These are phyloP conservation scores for Mytilinidion resinicola DNA, from an alignment of 495 filamentous ascomycete genomes.

Conservation along the genomic window DNA sequence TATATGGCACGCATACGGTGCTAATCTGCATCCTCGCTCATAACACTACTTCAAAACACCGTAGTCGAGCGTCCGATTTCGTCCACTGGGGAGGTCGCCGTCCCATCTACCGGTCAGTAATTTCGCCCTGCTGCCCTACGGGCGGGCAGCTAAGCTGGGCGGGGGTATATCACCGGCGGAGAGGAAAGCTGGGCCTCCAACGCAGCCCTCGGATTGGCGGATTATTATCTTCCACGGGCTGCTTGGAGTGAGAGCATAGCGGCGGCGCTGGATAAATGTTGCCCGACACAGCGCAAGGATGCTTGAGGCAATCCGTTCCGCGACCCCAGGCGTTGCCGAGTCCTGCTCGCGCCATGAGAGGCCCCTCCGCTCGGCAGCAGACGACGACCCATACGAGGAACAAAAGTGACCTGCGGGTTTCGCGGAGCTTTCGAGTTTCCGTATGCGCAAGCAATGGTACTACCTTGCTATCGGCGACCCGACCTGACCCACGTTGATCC, in stretches of 20 bases:
- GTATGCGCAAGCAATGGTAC: slow-evolving; percentile 19
- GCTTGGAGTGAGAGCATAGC: neutral
- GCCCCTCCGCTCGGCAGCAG: slow-evolving; percentile 2
- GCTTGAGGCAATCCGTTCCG: neutral
- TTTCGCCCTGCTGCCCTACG: slow-evolving; percentile 4
- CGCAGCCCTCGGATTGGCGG: neutral
- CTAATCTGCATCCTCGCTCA: neutral
- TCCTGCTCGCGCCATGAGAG: neutral
- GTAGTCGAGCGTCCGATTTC: neutral
- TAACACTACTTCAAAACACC: no score
- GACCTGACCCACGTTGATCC: slow-evolving; percentile 20
- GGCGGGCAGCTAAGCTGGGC: slow-evolving; percentile 11
- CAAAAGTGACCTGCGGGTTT: slow-evolving; percentile 11
- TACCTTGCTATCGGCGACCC: slow-evolving; percentile 20
- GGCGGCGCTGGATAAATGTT: slow-evolving; percentile 3
- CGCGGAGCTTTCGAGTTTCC: slow-evolving; percentile 15
- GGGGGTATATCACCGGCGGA: neutral
- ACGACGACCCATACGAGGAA: slow-evolving; percentile 22
- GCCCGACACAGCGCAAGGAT: neutral
- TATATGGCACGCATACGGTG: neutral
- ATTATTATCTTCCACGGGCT: neutral
- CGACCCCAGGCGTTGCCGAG: neutral
- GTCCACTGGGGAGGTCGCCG: neutral
- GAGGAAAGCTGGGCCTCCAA: slow-evolving; percentile 9
- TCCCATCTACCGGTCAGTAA: slow-evolving; percentile 21